Base-by-base conservation (phyloP, 306 rosid species). In the Alnus glutinosa region DNA sequence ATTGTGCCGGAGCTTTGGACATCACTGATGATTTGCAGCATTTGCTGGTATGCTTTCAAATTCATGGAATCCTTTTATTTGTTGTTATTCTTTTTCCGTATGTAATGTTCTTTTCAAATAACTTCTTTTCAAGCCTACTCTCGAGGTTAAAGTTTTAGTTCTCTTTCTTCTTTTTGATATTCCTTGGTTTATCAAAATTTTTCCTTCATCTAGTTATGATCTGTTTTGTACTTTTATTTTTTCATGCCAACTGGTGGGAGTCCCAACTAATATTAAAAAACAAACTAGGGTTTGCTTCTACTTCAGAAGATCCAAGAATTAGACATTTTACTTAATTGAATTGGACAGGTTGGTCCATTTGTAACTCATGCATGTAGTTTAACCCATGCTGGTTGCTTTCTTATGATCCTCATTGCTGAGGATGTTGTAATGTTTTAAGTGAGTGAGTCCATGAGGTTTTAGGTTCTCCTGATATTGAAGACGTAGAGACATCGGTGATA, bases 1-100 rank as follows among this genome's bases (percentile, higher is more conserved):
- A 96, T 85, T 96, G 98, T 90, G 94, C 98, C 63, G 98, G 99
- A 87, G 98, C 99, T 16, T 82, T 96, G 84, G 99, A 96, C 80
- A 89, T 96, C 70, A 96, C 97, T 13, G 96, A 93, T 12, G 98
- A 93, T 89, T 90, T 96, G 88, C 97, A 88, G 66, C 90, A 93
- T 78, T 86, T 96, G 76, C 88, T 93, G 96, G 99, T 96, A 93
- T 71, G 36, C 61, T 71, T 70, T 59, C 32, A 37, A 19, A 0
- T 0, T 70, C 46, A 64, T 4, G 46, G 14, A 47, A 61, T 55
- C n/a, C 36, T 58, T 34, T 79, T 36, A 6, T n/a, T 6, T 28
- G 10, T 9, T 18, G n/a, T 37, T 54, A 39, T 32, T n/a, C 36
- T 28, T 12, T 15, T 48, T 23, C 28, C 28, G 28, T 23, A 23